Conservation (phyloP, 768 basidiomycete species). For the Clathrus columnatus region DNA sequence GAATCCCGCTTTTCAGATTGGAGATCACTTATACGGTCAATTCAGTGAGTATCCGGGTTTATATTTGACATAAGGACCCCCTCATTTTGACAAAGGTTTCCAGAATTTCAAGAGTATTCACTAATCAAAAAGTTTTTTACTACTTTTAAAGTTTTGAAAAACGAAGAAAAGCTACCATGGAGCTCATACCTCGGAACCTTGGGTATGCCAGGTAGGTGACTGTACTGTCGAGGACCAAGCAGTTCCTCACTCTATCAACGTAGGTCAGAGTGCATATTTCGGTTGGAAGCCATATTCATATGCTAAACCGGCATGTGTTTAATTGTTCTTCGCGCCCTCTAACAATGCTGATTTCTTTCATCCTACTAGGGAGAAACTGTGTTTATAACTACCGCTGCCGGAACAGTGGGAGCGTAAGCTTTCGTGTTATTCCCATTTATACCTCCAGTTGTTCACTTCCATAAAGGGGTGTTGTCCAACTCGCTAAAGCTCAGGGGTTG, state of each 20-base stretch:
- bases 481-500: constrained; percentile 33
- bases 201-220: constrained; percentile 30
- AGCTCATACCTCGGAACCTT: constrained; percentile 39
- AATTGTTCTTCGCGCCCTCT: no score
- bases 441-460: not conserved
- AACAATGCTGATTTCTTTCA: no score
- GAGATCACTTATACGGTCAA: constrained; percentile 34
- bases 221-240: not conserved
- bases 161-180: constrained; percentile 40
- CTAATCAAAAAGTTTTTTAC: constrained; percentile 20
- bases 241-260: not conserved
- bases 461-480: constrained; percentile 22
- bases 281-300: constrained; percentile 35
- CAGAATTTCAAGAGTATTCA: constrained; percentile 36
- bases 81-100: not conserved
- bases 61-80: no score
- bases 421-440: not conserved
- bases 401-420: constrained; percentile 54
- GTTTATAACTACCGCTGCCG: constrained; percentile 40
- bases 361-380: constrained; percentile 38
- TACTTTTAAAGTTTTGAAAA: constrained; percentile 25
- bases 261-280: constrained; percentile 26
- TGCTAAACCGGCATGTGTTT: constrained; percentile 35
- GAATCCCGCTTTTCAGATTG: constrained; percentile 22
- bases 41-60: constrained; percentile 20